Conservation (phyloP, 2,329 filamentous ascomycete species). For the Fulvia fulva region DNA sequence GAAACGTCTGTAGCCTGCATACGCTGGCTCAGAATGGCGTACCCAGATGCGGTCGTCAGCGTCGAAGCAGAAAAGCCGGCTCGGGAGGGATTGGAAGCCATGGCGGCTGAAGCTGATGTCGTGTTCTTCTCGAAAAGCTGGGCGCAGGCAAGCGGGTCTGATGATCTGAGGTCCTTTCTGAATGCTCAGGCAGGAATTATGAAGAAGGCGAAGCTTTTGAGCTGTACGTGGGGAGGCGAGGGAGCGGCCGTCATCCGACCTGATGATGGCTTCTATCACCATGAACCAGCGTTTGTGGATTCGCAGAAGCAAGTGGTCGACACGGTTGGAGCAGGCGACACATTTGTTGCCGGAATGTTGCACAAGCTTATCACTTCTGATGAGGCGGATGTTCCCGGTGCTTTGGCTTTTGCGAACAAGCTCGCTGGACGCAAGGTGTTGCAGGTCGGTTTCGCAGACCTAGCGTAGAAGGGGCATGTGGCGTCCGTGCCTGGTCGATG, state of each 20-base stretch:
- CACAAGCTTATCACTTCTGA: too few relatives aligned
- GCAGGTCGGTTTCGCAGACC: too few relatives aligned
- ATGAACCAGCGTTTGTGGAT: neutral
- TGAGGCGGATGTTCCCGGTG: too few relatives aligned
- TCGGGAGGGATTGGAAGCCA: constrained; percentile 2
- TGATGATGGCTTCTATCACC: too few relatives aligned
- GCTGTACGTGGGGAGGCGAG: constrained; percentile 11
- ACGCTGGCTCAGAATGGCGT: constrained; percentile 1
- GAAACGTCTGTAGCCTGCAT: constrained; percentile 6
- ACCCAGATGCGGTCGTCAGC: neutral
- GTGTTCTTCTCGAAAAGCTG: constrained; percentile 14
- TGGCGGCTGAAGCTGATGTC: constrained; percentile 7
- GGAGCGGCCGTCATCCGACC: neutral
- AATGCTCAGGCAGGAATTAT: neutral
- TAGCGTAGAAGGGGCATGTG: too few relatives aligned
- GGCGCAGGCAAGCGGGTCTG: constrained; percentile 5
- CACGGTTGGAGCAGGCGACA: constrained; percentile 11
- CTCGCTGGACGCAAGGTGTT: too few relatives aligned
- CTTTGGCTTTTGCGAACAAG: too few relatives aligned
- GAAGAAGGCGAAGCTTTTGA: neutral
- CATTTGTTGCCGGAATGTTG: constrained; percentile 7
- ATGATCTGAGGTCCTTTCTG: neutral
- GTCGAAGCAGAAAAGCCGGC: constrained; percentile 11
- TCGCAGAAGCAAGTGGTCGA: neutral
- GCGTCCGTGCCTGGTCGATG: too few relatives aligned